phyloP scores from a whole-genome alignment of 768 basidiomycete species.

The Basidioascus undulatus region DNA sequence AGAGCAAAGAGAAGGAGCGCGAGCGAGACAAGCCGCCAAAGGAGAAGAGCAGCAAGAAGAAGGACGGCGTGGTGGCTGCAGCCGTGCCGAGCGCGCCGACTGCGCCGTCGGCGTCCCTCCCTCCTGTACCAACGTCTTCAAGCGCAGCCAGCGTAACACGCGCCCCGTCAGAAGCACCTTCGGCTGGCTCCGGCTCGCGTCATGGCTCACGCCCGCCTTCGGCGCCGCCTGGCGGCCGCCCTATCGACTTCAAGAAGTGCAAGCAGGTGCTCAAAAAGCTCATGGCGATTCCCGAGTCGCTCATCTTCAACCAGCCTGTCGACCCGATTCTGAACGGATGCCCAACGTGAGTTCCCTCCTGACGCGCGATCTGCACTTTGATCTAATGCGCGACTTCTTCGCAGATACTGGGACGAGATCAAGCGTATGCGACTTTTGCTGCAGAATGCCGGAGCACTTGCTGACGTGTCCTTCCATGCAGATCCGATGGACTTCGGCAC shows the following conservation, averaged over 20 bases:
- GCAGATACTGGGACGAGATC: slow-evolving; percentile 83
- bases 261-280: slow-evolving; percentile 41
- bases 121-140: not conserved
- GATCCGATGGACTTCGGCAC: slow-evolving; percentile 88
- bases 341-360: slow-evolving; percentile 43
- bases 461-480: too few species aligned
- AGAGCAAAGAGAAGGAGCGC: slow-evolving; percentile 14
- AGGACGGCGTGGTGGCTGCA: slow-evolving; percentile 15
- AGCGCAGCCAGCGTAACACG: not conserved
- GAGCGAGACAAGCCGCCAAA: slow-evolving; percentile 2
- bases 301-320: slow-evolving; percentile 57
- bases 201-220: not conserved
- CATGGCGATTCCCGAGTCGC: slow-evolving; percentile 36
- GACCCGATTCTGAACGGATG: slow-evolving; percentile 63
- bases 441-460: too few species aligned
- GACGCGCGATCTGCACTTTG: not conserved
- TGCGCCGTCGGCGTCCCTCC: slow-evolving; percentile 14
- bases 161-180: not conserved
- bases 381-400: too few species aligned
- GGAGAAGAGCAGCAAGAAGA: slow-evolving; percentile 10
- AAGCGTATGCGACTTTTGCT: slow-evolving; percentile 13
- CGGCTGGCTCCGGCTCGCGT: not conserved
- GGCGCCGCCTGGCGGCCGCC: too few species aligned
- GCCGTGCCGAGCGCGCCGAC: slow-evolving; percentile 17
- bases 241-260: slow-evolving; percentile 64